Evolutionary conservation across 2,329 filamentous ascomycete genomes (phyloP), one percentile per base, ranked within the genome.

Genomic region (Calonectria pteridis): DNA sequence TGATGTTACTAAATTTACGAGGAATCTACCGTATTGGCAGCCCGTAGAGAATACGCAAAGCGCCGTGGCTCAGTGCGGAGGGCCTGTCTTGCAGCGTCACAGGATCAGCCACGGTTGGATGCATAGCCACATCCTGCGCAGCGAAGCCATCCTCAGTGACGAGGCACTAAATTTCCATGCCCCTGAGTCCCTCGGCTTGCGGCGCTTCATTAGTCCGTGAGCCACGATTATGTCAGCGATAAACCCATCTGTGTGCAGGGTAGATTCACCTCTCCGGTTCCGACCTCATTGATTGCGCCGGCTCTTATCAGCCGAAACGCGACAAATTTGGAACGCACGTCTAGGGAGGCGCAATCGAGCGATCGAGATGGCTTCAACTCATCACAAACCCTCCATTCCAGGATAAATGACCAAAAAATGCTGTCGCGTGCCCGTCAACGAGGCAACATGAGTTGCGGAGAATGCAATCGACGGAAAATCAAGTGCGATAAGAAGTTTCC

Each of bases 401-500:
- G 55, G 33, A 35, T 37, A 40, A 28, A 62, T 62, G 29, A 40
- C 40, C 20, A n/a, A 7, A 46, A 23, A 40, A 62, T 62, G 55
- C 35, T 62, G 55, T 40, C 55, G 20, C 55, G 55, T 35, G 35
- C 55, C 13, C 55, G 55, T 18, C 55, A 62, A 2, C 55, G 55
- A 11, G 35, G 35, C 6, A 37, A 40, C 33, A 18, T 62, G 33
- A 62, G 55, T 29, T 62, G 55, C 55, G 55, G 55, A 29, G 55
- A 62, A 28, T 62, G 55, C 55, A 62, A 62, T 16, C 33, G 55
- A 9, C 55, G 55, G 35, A 62, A 62, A 37, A 62, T 62, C 55
- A 62, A 28, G 14, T 62, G 55, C 55, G 55, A 62, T 40, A 62
- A 62, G 26, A 62, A 62, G 26, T n/a, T 62, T 23, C 55, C 55